Evolutionary conservation across 768 basidiomycete species (phyloP).

Genomic region (Krasilnikovozyma curviuscula): DNA sequence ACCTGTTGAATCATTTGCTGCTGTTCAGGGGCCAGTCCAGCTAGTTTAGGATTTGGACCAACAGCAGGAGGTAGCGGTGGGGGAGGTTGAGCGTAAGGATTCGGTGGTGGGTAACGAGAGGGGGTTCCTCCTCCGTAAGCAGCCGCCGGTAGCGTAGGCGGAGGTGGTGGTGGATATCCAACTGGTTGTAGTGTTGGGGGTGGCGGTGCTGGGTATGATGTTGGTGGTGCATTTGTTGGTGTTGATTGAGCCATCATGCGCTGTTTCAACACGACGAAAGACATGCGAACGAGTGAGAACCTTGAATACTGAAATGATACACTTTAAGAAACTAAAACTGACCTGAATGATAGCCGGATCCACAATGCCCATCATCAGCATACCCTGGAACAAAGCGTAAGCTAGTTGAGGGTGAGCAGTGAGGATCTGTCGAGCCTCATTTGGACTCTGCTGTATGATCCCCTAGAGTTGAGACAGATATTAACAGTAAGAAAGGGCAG

Average conservation of each 20-base stretch:
- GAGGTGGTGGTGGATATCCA: conserved; percentile 7
- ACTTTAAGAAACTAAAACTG: conserved; percentile 13
- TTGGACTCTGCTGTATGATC: conserved; percentile 76
- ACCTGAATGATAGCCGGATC: conserved; percentile 68
- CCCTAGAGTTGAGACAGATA: conserved; percentile 36
- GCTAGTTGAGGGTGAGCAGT: conserved; percentile 75
- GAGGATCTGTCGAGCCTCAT: conserved; percentile 64
- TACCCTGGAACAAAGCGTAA: conserved; percentile 87
- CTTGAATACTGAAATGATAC: neutral
- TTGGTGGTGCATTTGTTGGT: conserved; percentile 19
- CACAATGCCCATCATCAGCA: conserved; percentile 81
- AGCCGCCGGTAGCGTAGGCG: neutral
- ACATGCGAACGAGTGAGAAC: too few relatives aligned
- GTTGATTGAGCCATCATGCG: conserved; percentile 20
- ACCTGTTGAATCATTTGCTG: conserved; percentile 73
- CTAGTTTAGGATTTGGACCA: conserved; percentile 12
- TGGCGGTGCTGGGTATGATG: conserved; percentile 25
- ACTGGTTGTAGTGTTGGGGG: conserved; percentile 20
- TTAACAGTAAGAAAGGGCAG: neutral
- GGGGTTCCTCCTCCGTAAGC: conserved; percentile 17
- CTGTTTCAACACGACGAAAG: conserved; percentile 5
- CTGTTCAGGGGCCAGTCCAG: conserved; percentile 12
- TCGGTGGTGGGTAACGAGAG: conserved; percentile 15
- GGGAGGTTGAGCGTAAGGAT: conserved; percentile 26
- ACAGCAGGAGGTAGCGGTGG: conserved; percentile 7